Evolutionary conservation across 2,329 filamentous ascomycete species (phyloP).

Genomic region (Mycosphaerelloides madeirae): DNA sequence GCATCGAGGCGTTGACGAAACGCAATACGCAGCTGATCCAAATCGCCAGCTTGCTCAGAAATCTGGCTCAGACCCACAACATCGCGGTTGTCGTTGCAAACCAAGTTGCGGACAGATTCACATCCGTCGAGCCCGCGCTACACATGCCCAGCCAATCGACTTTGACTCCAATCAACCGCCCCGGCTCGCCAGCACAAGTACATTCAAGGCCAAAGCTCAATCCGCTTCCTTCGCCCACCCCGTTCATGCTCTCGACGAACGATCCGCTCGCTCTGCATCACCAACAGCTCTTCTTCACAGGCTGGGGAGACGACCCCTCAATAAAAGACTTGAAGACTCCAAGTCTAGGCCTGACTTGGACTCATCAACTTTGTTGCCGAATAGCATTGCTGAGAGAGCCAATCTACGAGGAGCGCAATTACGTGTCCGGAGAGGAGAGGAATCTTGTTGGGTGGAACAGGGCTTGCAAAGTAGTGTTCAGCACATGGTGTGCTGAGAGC

Average conservation of each 20-base stretch:
- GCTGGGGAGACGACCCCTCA: conserved; percentile 68
- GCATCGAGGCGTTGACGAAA: conserved; percentile 61
- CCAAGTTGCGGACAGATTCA: conserved; percentile 87
- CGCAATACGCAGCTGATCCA: conserved; percentile 72
- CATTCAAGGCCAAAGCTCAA: not conserved
- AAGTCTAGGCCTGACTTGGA: conserved; percentile 82
- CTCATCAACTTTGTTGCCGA: conserved; percentile 78
- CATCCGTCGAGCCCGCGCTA: conserved; percentile 11
- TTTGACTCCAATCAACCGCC: conserved; percentile 14
- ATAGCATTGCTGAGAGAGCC: conserved; percentile 74
- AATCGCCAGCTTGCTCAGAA: conserved; percentile 69
- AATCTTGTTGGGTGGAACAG: conserved; percentile 61
- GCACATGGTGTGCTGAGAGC: conserved; percentile 62
- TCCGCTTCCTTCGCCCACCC: conserved; percentile 10
- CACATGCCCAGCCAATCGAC: conserved; percentile 12
- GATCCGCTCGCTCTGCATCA: conserved; percentile 72
- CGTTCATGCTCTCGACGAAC: conserved; percentile 37
- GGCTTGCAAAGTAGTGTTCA: conserved; percentile 86
- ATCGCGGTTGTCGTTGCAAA: conserved; percentile 89
- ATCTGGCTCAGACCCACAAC: conserved; percentile 67
- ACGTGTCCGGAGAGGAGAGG: conserved; percentile 37
- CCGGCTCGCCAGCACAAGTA: conserved; percentile 15
- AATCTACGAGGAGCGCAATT: conserved; percentile 40
- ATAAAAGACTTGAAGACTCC: conserved; percentile 67
- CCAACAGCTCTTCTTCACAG: conserved; percentile 91